These are phyloP conservation scores for Leptographium flavum DNA, from an alignment of 2,329 filamentous ascomycete genomes.

Conservation along the genomic window DNA sequence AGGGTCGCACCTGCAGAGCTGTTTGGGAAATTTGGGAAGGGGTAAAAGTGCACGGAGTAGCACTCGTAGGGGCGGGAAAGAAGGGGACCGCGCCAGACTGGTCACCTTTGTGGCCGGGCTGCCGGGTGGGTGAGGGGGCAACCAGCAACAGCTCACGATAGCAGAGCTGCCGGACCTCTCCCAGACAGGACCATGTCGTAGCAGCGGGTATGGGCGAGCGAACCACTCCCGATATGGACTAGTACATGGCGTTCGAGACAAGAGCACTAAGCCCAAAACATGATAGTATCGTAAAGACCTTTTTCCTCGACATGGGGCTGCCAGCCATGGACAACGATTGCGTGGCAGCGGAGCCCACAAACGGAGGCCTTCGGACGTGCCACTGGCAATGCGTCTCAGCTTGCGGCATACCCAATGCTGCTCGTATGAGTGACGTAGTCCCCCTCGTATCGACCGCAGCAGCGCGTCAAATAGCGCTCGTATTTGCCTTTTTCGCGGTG, in stretches of 20 bases:
- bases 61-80: not conserved
- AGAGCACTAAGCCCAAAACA: not conserved
- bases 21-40: slow-evolving; percentile 2
- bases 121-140: not conserved
- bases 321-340: not conserved
- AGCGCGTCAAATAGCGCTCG: too few species aligned
- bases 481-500: too few species aligned
- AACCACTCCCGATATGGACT: not conserved
- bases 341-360: not conserved
- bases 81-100: not conserved
- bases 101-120: not conserved
- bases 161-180: not conserved
- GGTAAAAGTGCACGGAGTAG: not conserved
- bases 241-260: not conserved
- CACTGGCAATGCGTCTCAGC: not conserved
- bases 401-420: too few species aligned
- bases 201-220: slow-evolving; percentile 1
- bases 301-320: not conserved
- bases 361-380: not conserved
- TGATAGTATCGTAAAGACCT: not conserved
- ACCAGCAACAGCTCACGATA: slow-evolving; percentile 1
- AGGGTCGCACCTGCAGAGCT: not conserved
- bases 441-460: too few species aligned
- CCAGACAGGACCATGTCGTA: not conserved
- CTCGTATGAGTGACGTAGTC: too few species aligned